Percentiles rank a stretch among this genome's conserved stretches.
Evolutionary conservation across 1,139 yeast genomes (phyloP).

Genomic region (Pichia cactophila): DNA sequence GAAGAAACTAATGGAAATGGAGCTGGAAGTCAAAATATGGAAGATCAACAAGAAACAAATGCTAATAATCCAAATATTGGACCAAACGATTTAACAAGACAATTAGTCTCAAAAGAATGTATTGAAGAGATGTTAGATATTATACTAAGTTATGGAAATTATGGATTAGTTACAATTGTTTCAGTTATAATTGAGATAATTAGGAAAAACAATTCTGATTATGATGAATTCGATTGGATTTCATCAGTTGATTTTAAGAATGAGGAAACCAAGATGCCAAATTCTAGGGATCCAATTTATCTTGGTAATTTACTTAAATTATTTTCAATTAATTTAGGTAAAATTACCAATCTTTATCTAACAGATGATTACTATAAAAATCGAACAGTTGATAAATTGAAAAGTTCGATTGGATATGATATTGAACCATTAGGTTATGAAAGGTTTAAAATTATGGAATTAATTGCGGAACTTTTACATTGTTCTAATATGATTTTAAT

Average conservation of each 20-base stretch:
- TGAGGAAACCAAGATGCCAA: slow-evolving; percentile 50
- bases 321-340: slow-evolving; percentile 35
- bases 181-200: slow-evolving; percentile 92
- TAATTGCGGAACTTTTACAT: slow-evolving; percentile 88
- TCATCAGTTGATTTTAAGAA: slow-evolving; percentile 19
- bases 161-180: slow-evolving; percentile 85
- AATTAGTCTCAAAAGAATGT: slow-evolving; percentile 69
- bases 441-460: slow-evolving; percentile 87
- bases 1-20: slow-evolving; percentile 20
- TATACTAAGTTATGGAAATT: slow-evolving; percentile 79
- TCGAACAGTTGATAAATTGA: slow-evolving; percentile 12
- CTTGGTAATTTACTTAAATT: slow-evolving; percentile 77
- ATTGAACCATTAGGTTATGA: slow-evolving; percentile 92
- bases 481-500: slow-evolving; percentile 93
- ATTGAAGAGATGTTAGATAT: slow-evolving; percentile 56
- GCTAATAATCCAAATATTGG: slow-evolving; percentile 81
- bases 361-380: slow-evolving; percentile 24
- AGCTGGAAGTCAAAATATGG: slow-evolving; percentile 9
- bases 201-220: slow-evolving; percentile 91
- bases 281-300: slow-evolving; percentile 88
- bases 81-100: slow-evolving; percentile 90
- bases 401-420: slow-evolving; percentile 34
- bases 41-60: slow-evolving; percentile 20
- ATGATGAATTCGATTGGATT: slow-evolving; percentile 46
- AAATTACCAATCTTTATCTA: slow-evolving; percentile 25